Percentiles rank a stretch among this genome's conserved stretches.
Conservation (phyloP, 2,329 filamentous ascomycete genomes). For the Amauroascus verrucosus region DNA sequence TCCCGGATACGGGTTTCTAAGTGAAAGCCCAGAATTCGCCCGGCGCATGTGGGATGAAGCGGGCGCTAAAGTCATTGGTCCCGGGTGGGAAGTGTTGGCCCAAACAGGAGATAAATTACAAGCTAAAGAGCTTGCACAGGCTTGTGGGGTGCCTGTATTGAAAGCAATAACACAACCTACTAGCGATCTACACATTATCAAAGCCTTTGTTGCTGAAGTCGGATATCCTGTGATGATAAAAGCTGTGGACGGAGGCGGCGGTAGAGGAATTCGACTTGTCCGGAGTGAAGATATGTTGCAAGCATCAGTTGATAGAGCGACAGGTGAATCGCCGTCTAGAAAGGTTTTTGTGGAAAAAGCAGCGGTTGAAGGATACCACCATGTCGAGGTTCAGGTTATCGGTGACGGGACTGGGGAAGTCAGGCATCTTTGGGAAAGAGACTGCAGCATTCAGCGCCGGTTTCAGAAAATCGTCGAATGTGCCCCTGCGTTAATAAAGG, state of each 20-base stretch:
- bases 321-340: conserved; percentile 49
- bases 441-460: conserved; percentile 50
- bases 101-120: conserved; percentile 48
- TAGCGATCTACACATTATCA: conserved; percentile 34
- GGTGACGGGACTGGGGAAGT: conserved; percentile 46
- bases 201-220: conserved; percentile 48
- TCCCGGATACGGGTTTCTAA: conserved; percentile 55
- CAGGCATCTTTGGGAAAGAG: conserved; percentile 49
- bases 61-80: conserved; percentile 43
- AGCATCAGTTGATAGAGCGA: conserved; percentile 39
- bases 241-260: conserved; percentile 54
- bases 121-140: conserved; percentile 43
- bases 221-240: conserved; percentile 53
- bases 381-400: conserved; percentile 52
- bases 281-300: conserved; percentile 36
- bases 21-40: conserved; percentile 45
- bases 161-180: conserved; percentile 41
- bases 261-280: conserved; percentile 50
- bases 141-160: conserved; percentile 44
- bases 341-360: conserved; percentile 52
- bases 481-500: conserved; percentile 43
- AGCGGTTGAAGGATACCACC: conserved; percentile 51
- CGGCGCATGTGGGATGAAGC: conserved; percentile 42
- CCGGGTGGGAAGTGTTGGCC: conserved; percentile 47
- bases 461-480: conserved; percentile 54